phyloP scores from a whole-genome alignment of 768 basidiomycete genomes.

The Trametes elegans region DNA sequence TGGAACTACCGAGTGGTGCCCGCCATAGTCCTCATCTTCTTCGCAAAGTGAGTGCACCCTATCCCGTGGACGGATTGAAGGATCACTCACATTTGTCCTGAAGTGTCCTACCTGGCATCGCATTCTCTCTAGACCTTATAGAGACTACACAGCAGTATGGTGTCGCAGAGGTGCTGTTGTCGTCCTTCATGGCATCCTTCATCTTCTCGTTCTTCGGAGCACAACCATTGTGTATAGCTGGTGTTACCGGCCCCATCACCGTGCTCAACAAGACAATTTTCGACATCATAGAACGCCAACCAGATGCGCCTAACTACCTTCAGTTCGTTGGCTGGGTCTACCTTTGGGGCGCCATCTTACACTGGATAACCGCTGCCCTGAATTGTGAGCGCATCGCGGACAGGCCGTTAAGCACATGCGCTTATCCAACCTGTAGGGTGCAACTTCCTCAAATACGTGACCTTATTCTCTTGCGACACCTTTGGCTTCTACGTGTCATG shows the following conservation, averaged over 20 bases:
- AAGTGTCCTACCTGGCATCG: constrained; percentile 86
- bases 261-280: constrained; percentile 91
- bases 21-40: constrained; percentile 82
- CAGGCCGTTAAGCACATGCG: too few relatives aligned
- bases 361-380: constrained; percentile 77
- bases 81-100: neutral
- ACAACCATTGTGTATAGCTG: constrained; percentile 89
- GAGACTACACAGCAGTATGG: constrained; percentile 90
- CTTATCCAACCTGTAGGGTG: too few relatives aligned
- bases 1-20: constrained; percentile 91
- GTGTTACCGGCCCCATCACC: constrained; percentile 91
- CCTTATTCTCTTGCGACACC: constrained; percentile 87
- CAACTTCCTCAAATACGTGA: constrained; percentile 83
- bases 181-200: constrained; percentile 88
- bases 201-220: constrained; percentile 85
- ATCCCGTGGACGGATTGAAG: neutral
- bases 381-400: constrained; percentile 75
- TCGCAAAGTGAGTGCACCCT: constrained; percentile 63
- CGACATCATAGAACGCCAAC: constrained; percentile 58
- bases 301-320: constrained; percentile 69
- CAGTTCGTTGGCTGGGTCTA: constrained; percentile 94
- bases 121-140: constrained; percentile 89
- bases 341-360: constrained; percentile 82
- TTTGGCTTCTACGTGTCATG: constrained; percentile 93
- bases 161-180: constrained; percentile 79